A percentile compares a stretch with the other conserved stretches of the same genome.
phyloP scores from a whole-genome alignment of 306 rosid species.

The Quercus wislizeni region DNA sequence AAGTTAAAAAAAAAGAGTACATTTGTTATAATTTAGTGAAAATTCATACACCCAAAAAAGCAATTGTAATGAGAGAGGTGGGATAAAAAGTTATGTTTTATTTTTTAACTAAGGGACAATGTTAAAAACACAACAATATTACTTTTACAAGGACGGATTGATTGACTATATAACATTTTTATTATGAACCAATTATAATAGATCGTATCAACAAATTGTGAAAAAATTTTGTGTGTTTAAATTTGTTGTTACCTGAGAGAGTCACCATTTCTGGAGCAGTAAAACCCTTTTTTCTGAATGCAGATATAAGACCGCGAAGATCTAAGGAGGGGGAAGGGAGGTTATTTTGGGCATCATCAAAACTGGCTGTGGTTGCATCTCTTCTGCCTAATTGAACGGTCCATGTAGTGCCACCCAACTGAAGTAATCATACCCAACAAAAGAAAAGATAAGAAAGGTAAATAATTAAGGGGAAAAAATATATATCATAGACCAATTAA shows the following conservation, averaged over 20 bases:
- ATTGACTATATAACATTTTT: too few species aligned
- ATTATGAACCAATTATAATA: background rate
- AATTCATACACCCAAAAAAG: background rate
- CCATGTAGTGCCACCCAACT: constrained; percentile 46
- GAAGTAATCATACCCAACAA: background rate
- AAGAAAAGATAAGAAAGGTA: background rate
- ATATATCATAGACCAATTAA: too few species aligned
- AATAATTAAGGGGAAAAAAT: background rate
- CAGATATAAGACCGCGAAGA: constrained; percentile 32
- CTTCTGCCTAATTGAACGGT: constrained; percentile 41
- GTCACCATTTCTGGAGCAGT: constrained; percentile 34
- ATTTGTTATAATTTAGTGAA: background rate
- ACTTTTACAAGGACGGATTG: too few species aligned
- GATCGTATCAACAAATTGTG: accelerated
- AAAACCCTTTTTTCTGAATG: constrained; percentile 39
- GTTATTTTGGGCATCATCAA: constrained; percentile 18
- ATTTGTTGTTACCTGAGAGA: constrained; percentile 34
- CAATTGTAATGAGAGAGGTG: too few species aligned
- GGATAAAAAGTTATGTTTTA: too few species aligned
- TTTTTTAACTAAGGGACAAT: too few species aligned
- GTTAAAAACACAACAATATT: too few species aligned
- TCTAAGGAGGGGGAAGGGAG: constrained; percentile 42
- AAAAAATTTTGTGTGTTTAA: too few species aligned
- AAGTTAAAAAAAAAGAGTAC: background rate
- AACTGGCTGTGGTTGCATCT: constrained; percentile 53